Evolutionary conservation across 805 yeast species (phyloP), one percentile per base, ranked within the genome.

Genomic region (Wickerhamia fluorescens): DNA sequence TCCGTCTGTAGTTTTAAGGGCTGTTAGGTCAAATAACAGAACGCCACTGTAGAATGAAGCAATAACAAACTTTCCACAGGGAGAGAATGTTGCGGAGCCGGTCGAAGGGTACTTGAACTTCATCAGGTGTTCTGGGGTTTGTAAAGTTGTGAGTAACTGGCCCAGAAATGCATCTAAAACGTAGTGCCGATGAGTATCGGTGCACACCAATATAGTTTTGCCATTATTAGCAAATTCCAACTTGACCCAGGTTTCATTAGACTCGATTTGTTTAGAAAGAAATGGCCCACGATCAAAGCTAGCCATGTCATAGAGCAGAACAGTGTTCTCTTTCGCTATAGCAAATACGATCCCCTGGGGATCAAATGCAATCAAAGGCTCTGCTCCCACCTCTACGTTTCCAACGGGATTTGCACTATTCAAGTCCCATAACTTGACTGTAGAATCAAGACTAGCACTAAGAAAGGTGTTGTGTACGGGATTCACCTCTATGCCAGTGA

Each of bases 381-480:
- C 76, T 9, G 67, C 63, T 10, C 74, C 69, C 20, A 71, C 64
- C 14, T 72, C 73, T 6, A 63, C 17, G 36, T 42, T 61, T 1
- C 94, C 92, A 34, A 73, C 77, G 12, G 81, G 72, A 33, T 72
- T 66, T 2, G 83, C 63, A 0, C 80, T 64, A 40, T 89, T 62
- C 15, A 82, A 51, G 55, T 92, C 97, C 98, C 98, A 92, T 5
- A 83, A 41, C 38, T 92, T 73, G 1, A 87, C 82, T 0, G 95
- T 75, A 30, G 78, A 71, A 51, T 92, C 98, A 33, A 71, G 51
- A 0, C 94, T 71, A 0, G 88, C 67, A 24, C 83, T 75, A 7
- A 83, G 43, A 47, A 83, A 71, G 8, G 69, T 56, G 44, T 79
- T 87, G 31, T 68, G 67, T 4, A 72, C 61, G 0, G 94, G 95